Percentiles rank a stretch among this genome's conserved stretches.
phyloP scores from a whole-genome alignment of 331 rosid species.

The Pyrus hybrid region DNA sequence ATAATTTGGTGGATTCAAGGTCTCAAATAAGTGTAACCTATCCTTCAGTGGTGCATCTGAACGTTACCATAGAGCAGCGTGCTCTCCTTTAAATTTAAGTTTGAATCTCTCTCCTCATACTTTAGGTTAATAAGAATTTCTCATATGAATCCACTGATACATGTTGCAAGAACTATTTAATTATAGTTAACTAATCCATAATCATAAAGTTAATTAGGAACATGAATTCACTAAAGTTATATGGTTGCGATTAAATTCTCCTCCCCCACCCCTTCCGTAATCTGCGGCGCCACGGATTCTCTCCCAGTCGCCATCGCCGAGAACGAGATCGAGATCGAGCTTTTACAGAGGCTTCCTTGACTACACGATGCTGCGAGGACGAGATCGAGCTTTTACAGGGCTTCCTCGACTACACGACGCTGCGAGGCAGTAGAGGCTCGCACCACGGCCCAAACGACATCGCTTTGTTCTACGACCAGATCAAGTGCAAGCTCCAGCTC shows the following conservation, averaged over 20 bases:
- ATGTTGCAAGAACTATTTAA: no score
- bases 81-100: no score
- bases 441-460: conserved; percentile 53
- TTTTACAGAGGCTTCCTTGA: conserved; percentile 65
- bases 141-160: no score
- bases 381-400: conserved; percentile 72
- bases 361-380: no score
- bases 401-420: conserved; percentile 50
- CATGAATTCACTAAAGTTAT: not conserved
- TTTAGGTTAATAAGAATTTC: no score
- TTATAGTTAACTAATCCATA: not conserved
- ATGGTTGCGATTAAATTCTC: no score
- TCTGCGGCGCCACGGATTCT: conserved; percentile 21
- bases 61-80: no score
- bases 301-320: conserved; percentile 15
- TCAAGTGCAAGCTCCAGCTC: conserved; percentile 52
- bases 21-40: no score
- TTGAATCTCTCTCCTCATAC: no score
- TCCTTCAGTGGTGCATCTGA: no score
- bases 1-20: no score
- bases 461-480: conserved; percentile 62
- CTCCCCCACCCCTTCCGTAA: conserved; percentile 17
- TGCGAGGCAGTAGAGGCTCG: conserved; percentile 22
- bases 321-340: no score
- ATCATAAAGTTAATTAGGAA: not conserved